Percentiles rank a stretch among this genome's conserved stretches.
phyloP scores from a whole-genome alignment of 257 asterid species.

The Striga asiatica region DNA sequence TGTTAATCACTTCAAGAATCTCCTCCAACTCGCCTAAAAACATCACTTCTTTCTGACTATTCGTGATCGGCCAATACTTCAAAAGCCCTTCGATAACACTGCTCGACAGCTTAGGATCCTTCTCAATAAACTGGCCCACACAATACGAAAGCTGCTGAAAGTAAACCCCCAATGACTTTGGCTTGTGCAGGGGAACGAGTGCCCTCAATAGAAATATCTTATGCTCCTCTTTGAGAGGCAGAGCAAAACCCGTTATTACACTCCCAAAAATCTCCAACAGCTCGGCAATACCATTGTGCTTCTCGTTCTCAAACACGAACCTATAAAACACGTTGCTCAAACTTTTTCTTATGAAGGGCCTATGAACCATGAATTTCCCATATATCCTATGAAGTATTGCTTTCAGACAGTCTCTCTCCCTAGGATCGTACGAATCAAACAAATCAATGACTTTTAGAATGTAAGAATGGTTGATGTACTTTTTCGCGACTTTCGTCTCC shows the following conservation, averaged over 20 bases:
- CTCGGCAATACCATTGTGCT: conserved; percentile 78
- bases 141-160: conserved; percentile 81
- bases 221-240: conserved; percentile 90
- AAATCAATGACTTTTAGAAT: conserved; percentile 56
- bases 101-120: conserved; percentile 77
- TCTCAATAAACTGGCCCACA: conserved; percentile 70
- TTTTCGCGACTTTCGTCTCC: conserved; percentile 70
- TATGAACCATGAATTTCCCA: conserved; percentile 80
- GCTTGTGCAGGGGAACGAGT: conserved; percentile 78
- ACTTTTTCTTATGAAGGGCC: conserved; percentile 68
- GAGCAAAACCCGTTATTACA: conserved; percentile 81
- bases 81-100: conserved; percentile 65
- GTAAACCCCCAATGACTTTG: conserved; percentile 66
- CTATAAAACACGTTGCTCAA: conserved; percentile 72
- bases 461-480: conserved; percentile 59
- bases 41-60: conserved; percentile 90
- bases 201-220: conserved; percentile 74
- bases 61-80: conserved; percentile 86
- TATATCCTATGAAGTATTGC: conserved; percentile 79
- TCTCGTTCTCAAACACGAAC: conserved; percentile 62
- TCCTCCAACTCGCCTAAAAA: conserved; percentile 85
- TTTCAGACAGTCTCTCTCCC: conserved; percentile 85
- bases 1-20: conserved; percentile 63
- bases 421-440: conserved; percentile 88
- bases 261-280: conserved; percentile 88